phyloP scores from a whole-genome alignment of 331 rosid species.

The Spiraea crenata region DNA sequence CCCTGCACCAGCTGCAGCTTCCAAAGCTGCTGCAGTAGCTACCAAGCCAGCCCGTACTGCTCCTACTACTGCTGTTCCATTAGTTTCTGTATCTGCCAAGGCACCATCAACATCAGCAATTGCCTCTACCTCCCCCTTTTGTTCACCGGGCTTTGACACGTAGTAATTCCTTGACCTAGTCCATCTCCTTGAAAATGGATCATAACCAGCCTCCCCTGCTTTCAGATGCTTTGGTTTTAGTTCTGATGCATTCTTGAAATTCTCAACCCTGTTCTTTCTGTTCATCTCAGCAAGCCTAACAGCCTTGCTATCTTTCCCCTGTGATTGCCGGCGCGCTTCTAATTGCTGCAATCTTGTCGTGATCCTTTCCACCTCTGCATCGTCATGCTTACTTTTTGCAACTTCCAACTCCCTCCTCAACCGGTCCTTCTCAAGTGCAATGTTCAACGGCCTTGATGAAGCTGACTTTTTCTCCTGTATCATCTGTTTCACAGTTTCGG shows the following conservation, averaged over 20 bases:
- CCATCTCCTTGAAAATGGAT: conserved; percentile 99
- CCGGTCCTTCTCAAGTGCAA: conserved; percentile 94
- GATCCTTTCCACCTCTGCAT: conserved; percentile 62
- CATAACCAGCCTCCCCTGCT: conserved; percentile 97
- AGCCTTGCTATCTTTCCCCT: conserved; percentile 71
- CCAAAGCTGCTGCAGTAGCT: conserved; percentile 80
- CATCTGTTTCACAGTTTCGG: conserved; percentile 94
- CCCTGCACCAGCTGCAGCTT: conserved; percentile 95
- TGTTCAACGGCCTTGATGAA: conserved; percentile 70
- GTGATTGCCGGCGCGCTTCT: conserved; percentile 58
- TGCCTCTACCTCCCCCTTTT: conserved; percentile 41
- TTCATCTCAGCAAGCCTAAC: conserved; percentile 93
- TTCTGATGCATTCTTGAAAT: conserved; percentile 92
- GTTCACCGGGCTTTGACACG: conserved; percentile 53
- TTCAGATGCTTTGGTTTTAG: conserved; percentile 55
- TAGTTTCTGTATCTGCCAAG: conserved; percentile 29
- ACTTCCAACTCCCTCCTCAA: conserved; percentile 69
- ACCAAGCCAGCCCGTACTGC: conserved; percentile 50
- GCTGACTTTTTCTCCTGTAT: conserved; percentile 81
- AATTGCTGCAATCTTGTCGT: conserved; percentile 63
- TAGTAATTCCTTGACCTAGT: conserved; percentile 93
- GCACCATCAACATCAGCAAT: conserved; percentile 30
- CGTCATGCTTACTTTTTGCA: conserved; percentile 63
- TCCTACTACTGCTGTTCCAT: conserved; percentile 29
- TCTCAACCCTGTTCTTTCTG: conserved; percentile 87